Conservation (phyloP, 345 rosid species). For the rapeseed (Brassica napus) region DNA sequence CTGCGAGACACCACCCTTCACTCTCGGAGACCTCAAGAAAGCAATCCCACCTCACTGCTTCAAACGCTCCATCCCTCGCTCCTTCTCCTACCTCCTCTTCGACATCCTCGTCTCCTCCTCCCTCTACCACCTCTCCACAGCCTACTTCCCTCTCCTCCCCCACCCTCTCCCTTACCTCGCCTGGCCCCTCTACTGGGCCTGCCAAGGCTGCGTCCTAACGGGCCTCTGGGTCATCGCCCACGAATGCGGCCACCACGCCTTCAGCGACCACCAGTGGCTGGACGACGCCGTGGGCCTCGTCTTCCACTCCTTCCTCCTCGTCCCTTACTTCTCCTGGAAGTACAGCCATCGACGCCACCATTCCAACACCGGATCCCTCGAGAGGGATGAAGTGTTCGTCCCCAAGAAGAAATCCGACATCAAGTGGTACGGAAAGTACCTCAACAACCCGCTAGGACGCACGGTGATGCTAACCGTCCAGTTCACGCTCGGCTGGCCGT, state of each 20-base stretch:
- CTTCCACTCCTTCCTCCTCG: slow-evolving; percentile 79
- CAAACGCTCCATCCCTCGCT: slow-evolving; percentile 70
- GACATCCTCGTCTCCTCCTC: slow-evolving; percentile 59
- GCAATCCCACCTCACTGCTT: slow-evolving; percentile 93
- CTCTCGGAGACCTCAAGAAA: slow-evolving; percentile 66
- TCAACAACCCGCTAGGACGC: slow-evolving; percentile 79
- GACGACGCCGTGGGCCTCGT: slow-evolving; percentile 83
- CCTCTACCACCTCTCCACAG: slow-evolving; percentile 59
- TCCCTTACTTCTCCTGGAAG: slow-evolving; percentile 95
- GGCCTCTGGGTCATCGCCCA: slow-evolving; percentile 93
- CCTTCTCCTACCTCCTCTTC: slow-evolving; percentile 64
- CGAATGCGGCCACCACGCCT: slow-evolving; percentile 96
- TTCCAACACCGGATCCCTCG: slow-evolving; percentile 84
- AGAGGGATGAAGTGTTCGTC: slow-evolving; percentile 81
- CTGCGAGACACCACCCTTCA: slow-evolving; percentile 65
- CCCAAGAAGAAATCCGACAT: slow-evolving; percentile 59
- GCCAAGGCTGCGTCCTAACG: slow-evolving; percentile 74
- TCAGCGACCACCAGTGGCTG: slow-evolving; percentile 87
- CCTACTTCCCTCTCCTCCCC: slow-evolving; percentile 59
- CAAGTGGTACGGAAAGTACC: slow-evolving; percentile 59
- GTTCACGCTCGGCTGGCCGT: slow-evolving; percentile 88
- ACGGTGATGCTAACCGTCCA: slow-evolving; percentile 46
- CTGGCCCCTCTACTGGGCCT: slow-evolving; percentile 77
- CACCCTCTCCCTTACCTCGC: slow-evolving; percentile 57
- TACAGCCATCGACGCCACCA: slow-evolving; percentile 95